Percentiles rank a stretch among this genome's conserved stretches.
These are phyloP conservation scores for Dacryopinax primogenitus DNA, from an alignment of 768 basidiomycete genomes.

Conservation along the genomic window DNA sequence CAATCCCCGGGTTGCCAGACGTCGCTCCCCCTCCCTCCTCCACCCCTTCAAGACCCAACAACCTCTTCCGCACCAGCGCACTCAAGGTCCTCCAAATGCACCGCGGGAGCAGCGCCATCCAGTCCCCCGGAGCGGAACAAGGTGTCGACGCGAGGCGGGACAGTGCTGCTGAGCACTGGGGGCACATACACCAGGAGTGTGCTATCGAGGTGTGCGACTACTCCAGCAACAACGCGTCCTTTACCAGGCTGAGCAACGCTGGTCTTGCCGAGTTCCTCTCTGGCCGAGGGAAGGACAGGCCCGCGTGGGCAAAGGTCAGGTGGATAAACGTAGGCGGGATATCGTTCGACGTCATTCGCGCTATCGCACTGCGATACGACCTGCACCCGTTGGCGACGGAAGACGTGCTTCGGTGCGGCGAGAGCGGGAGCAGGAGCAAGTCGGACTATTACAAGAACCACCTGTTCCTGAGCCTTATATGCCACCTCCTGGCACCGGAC, in stretches of 20 bases:
- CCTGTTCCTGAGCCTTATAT: conserved; percentile 55
- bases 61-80: conserved; percentile 40
- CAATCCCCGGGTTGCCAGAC: neutral
- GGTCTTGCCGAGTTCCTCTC: conserved; percentile 49
- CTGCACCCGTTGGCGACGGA: conserved; percentile 23
- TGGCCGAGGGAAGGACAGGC: conserved; percentile 33
- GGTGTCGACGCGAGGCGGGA: conserved; percentile 55
- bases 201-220: conserved; percentile 57
- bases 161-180: conserved; percentile 43
- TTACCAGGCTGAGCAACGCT: conserved; percentile 44
- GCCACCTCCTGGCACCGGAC: conserved; percentile 38
- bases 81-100: conserved; percentile 52
- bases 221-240: conserved; percentile 41
- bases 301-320: conserved; percentile 53
- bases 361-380: conserved; percentile 49
- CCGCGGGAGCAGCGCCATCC: conserved; percentile 35
- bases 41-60: neutral
- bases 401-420: conserved; percentile 20
- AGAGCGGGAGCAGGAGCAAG: conserved; percentile 18
- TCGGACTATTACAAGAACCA: conserved; percentile 47
- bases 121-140: conserved; percentile 50
- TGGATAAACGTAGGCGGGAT: conserved; percentile 64
- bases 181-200: conserved; percentile 47
- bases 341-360: conserved; percentile 60
- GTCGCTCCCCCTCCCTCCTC: neutral